phyloP scores from a whole-genome alignment of 2,329 filamentous ascomycete species.

The Calonectria henricotiae region DNA sequence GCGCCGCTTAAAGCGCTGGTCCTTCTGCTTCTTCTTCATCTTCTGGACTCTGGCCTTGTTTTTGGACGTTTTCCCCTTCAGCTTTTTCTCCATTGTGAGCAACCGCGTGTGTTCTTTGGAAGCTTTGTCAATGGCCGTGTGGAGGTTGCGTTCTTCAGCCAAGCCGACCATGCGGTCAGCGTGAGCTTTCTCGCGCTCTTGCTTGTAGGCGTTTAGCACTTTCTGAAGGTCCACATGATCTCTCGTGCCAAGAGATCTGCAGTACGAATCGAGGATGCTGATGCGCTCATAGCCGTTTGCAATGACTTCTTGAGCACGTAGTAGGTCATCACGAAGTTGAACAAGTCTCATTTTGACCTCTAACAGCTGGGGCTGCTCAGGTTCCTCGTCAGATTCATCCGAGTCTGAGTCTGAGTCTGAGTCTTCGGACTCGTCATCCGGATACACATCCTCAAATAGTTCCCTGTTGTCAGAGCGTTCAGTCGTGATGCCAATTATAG shows the following conservation, averaged over 20 bases:
- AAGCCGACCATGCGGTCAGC: slow-evolving; percentile 59
- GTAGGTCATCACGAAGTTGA: slow-evolving; percentile 49
- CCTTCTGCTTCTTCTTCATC: slow-evolving; percentile 58
- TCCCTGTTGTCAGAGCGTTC: slow-evolving; percentile 72
- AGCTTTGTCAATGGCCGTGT: slow-evolving; percentile 54
- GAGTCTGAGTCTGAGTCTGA: slow-evolving; percentile 42
- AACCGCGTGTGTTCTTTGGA: slow-evolving; percentile 57
- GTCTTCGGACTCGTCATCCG: slow-evolving; percentile 52
- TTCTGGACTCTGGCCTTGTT: slow-evolving; percentile 57
- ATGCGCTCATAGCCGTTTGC: slow-evolving; percentile 57
- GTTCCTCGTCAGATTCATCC: slow-evolving; percentile 46
- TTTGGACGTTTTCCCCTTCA: slow-evolving; percentile 52
- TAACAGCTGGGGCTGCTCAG: slow-evolving; percentile 47
- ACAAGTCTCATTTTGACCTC: slow-evolving; percentile 55
- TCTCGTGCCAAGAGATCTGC: slow-evolving; percentile 58
- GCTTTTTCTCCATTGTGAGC: slow-evolving; percentile 49
- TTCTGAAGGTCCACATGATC: slow-evolving; percentile 57
- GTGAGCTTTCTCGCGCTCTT: slow-evolving; percentile 63
- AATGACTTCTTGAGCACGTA: slow-evolving; percentile 45
- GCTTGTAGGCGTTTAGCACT: slow-evolving; percentile 61
- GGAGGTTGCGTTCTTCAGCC: slow-evolving; percentile 55
- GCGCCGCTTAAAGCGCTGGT: slow-evolving; percentile 57
- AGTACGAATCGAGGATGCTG: slow-evolving; percentile 61
- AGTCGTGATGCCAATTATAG: slow-evolving; percentile 75
- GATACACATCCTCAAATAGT: slow-evolving; percentile 70